Evolutionary conservation across 257 asterid species (phyloP).

Genomic region (Scutellaria baicalensis): DNA sequence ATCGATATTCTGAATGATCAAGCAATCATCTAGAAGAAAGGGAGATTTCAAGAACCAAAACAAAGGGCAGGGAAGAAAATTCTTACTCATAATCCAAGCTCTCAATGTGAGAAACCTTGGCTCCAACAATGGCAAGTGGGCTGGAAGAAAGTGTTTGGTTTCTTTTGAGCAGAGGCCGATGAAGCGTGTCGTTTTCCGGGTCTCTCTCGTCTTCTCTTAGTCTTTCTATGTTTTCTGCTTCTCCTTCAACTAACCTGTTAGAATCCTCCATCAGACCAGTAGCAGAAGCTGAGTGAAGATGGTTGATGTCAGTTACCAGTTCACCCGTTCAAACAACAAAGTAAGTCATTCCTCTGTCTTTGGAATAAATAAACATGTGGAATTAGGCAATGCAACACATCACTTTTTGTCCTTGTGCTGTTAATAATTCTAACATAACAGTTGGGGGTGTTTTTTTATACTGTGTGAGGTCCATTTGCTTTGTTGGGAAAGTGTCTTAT

Average conservation of each 20-base stretch:
- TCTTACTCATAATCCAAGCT: slow-evolving; percentile 96
- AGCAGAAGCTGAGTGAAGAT: slow-evolving; percentile 15
- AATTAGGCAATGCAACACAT: slow-evolving; percentile 6
- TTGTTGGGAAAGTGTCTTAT: slow-evolving; percentile 19
- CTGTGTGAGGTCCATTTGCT: slow-evolving; percentile 6
- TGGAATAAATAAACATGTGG: slow-evolving; percentile 24
- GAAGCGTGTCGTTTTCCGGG: slow-evolving; percentile 55
- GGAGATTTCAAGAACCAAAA: too few relatives aligned
- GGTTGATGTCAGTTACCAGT: slow-evolving; percentile 14
- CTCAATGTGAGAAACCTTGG: slow-evolving; percentile 77
- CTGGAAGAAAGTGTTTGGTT: slow-evolving; percentile 46
- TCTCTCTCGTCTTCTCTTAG: slow-evolving; percentile 38
- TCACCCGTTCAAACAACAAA: slow-evolving; percentile 4
- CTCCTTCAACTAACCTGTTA: slow-evolving; percentile 20
- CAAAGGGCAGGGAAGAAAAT: neutral
- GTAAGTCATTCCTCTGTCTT: slow-evolving; percentile 24
- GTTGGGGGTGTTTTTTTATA: neutral
- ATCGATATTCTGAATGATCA: neutral
- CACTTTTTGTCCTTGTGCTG: slow-evolving; percentile 12
- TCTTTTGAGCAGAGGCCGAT: slow-evolving; percentile 60
- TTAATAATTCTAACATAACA: slow-evolving; percentile 10
- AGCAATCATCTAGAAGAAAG: neutral
- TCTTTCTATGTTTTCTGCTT: slow-evolving; percentile 27
- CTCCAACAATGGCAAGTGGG: slow-evolving; percentile 72
- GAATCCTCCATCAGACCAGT: slow-evolving; percentile 34